phyloP scores from a whole-genome alignment of 164 flowering plant genomes.

The Vitis rotundifolia region DNA sequence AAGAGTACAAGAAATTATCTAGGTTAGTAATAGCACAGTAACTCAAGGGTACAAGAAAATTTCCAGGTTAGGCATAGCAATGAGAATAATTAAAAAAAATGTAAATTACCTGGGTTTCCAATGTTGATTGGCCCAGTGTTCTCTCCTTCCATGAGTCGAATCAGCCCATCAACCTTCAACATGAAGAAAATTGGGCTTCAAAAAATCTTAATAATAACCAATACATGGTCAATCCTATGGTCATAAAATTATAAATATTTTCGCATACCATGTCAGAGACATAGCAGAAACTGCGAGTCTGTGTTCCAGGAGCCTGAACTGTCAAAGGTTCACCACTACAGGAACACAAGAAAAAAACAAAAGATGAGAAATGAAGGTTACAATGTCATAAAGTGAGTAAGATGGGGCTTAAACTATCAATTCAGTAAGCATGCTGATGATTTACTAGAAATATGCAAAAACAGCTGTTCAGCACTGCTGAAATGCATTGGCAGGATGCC shows the following conservation, averaged over 20 bases:
- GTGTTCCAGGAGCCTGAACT: constrained; percentile 76
- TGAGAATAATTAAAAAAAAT: not conserved
- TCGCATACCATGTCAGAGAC: constrained; percentile 78
- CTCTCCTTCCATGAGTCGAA: constrained; percentile 82
- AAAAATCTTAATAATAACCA: not conserved
- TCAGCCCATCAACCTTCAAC: constrained; percentile 75
- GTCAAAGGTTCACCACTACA: constrained; percentile 65
- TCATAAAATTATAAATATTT: not conserved
- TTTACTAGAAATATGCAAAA: no score
- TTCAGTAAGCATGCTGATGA: no score
- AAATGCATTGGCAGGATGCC: no score
- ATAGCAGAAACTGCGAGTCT: constrained; percentile 81
- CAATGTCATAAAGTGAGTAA: not conserved
- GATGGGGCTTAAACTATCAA: no score
- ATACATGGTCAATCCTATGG: not conserved
- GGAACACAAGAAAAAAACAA: not conserved
- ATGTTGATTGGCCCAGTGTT: constrained; percentile 79
- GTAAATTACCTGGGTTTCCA: constrained; percentile 69
- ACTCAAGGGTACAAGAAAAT: not conserved
- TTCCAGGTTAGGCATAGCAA: not conserved
- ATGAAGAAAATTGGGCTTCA: no score
- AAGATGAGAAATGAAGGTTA: not conserved
- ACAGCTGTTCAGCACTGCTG: no score
- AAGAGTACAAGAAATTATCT: constrained; percentile 2
- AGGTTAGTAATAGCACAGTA: not conserved